Evolutionary conservation across 2,329 filamentous ascomycete species (phyloP), one percentile per base, ranked within the genome.

Genomic region (Aspergillus carbonarius): DNA sequence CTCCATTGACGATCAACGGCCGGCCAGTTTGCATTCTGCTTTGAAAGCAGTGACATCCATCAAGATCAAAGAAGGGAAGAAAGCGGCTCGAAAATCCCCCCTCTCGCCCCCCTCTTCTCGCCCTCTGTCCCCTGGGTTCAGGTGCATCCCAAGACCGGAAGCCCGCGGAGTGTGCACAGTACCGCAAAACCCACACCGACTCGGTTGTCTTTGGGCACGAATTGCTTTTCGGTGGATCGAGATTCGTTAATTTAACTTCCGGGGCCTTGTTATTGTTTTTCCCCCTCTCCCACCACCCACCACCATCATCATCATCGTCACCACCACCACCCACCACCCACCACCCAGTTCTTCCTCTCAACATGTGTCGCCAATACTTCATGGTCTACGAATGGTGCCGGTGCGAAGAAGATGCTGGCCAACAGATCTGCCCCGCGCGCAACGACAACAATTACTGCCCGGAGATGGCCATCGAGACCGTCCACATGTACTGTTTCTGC

Each of bases 401-500:
- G 23, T 76, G 74, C 58, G 70, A 76, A 65, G 69, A 73, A 63
- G 68, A 74, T 27, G 69, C 69, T 15, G 69, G 74, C 15, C 63
- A 72, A 44, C 68, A 63, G 35, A 54, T 68, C 46, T 76, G 74
- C 42, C 59, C 70, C 10, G 62, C 62, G 30, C 63, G 67, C 46
- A 64, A 65, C 18, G 66, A 65, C 48, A 67, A 69, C 42, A 64
- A 58, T 30, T 48, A 48, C 54, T 76, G 74, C 34, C 64, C 68
- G 10, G 71, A 70, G 1, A 50, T 74, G 15, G 68, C 65, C 35
- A 60, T 72, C n/a, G 71, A 76, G 51, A 73, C 70, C 2, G 72
- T 75, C 2, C 72, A 71, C 40, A 71, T 76, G 72, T 72, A 76
- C 44, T 76, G 73, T 54, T 76, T 74, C 64, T 76, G 74, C 62